Conservation (phyloP, 2,329 filamentous ascomycete species). For the Pseudogymnoascus sp. region DNA sequence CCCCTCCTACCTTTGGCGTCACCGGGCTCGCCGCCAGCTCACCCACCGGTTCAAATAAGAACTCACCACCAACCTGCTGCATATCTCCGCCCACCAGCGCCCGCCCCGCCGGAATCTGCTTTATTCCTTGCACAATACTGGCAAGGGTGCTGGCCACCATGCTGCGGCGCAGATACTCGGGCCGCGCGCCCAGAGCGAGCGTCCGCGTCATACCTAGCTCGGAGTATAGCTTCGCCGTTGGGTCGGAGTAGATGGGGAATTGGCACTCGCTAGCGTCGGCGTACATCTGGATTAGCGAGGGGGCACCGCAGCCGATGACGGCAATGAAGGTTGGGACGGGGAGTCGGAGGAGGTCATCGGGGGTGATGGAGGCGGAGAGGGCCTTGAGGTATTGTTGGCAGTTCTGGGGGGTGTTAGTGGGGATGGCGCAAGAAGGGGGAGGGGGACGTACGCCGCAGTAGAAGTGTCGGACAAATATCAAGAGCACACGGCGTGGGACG, state of each 20-base stretch:
- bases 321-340: constrained; percentile 35
- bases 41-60: constrained; percentile 31
- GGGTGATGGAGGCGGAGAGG: constrained; percentile 26
- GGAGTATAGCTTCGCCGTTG: constrained; percentile 47
- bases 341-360: constrained; percentile 28
- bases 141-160: constrained; percentile 33
- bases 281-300: constrained; percentile 50
- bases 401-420: constrained; percentile 23
- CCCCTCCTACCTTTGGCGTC: background rate
- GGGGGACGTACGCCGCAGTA: constrained; percentile 30
- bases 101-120: constrained; percentile 33
- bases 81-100: constrained; percentile 45
- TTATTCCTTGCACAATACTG: constrained; percentile 41
- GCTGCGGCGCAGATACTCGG: constrained; percentile 44
- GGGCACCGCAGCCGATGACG: constrained; percentile 51
- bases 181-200: constrained; percentile 40
- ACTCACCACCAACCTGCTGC: constrained; percentile 44
- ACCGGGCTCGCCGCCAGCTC: constrained; percentile 19
- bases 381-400: constrained; percentile 32
- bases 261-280: constrained; percentile 40
- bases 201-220: constrained; percentile 48
- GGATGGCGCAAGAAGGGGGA: background rate
- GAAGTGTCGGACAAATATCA: constrained; percentile 36
- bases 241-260: constrained; percentile 54
- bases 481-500: constrained; percentile 28